Conservation (phyloP, 139 green algal species). For the Closterium sp. region DNA sequence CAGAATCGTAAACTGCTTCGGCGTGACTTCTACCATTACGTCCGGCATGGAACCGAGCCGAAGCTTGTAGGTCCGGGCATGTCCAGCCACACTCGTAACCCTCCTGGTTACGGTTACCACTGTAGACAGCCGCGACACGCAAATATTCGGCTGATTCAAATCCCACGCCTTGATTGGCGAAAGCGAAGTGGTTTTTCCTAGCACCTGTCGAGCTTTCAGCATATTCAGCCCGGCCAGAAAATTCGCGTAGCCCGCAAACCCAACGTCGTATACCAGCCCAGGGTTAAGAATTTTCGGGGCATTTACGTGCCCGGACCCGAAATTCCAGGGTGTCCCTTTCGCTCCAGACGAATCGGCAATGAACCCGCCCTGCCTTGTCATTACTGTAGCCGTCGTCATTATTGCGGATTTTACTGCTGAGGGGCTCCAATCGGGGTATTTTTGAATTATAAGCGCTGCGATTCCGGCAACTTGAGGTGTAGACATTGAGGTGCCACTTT, state of each 20-base stretch:
- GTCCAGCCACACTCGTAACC: not conserved
- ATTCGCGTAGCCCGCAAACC: not conserved
- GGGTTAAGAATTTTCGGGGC: constrained; percentile 2
- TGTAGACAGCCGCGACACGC: not conserved
- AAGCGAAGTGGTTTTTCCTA: not conserved
- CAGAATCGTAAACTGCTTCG: not conserved
- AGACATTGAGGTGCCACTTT: not conserved
- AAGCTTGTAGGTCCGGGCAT: not conserved
- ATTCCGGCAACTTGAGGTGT: not conserved
- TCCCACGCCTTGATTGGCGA: not conserved
- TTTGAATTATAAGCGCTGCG: not conserved
- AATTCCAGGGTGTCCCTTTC: not conserved
- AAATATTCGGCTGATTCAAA: not conserved
- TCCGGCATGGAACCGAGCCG: not conserved
- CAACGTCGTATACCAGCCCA: constrained; percentile 1
- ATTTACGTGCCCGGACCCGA: not conserved
- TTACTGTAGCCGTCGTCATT: not conserved
- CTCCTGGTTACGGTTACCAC: not conserved
- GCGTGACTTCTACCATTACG: not conserved
- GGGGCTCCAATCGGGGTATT: not conserved
- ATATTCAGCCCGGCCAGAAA: not conserved
- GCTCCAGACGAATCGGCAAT: not conserved
- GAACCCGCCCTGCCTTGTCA: not conserved
- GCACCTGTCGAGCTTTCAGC: not conserved
- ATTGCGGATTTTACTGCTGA: not conserved